phyloP scores from a whole-genome alignment of 345 rosid genomes.

The Bruguiera sexangula region DNA sequence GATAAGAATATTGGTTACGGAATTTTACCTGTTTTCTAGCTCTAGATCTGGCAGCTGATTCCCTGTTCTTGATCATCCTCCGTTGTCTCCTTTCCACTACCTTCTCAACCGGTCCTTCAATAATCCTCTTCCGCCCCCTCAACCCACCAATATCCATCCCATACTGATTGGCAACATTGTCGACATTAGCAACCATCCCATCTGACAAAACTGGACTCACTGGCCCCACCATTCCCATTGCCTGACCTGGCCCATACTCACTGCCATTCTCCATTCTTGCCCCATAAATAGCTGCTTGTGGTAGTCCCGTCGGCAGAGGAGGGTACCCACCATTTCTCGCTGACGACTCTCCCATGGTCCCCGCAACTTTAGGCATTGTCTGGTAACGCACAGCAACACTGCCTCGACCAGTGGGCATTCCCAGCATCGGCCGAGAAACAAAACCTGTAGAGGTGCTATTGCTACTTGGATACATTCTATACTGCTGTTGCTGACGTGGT shows the following conservation, averaged over 20 bases:
- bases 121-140: conserved; percentile 61
- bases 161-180: conserved; percentile 45
- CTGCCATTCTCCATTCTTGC: conserved; percentile 47
- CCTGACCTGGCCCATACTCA: conserved; percentile 30
- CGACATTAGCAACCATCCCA: conserved; percentile 46
- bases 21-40: conserved; percentile 79
- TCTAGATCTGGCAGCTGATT: conserved; percentile 92
- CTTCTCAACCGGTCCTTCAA: conserved; percentile 80
- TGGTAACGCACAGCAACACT: conserved; percentile 22
- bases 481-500: conserved; percentile 39
- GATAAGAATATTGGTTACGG: not conserved
- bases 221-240: conserved; percentile 43
- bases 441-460: conserved; percentile 32
- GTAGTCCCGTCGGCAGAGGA: conserved; percentile 21
- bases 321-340: conserved; percentile 37
- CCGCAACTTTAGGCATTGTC: conserved; percentile 23
- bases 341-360: conserved; percentile 32
- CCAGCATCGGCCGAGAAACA: conserved; percentile 26
- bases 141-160: conserved; percentile 55
- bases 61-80: conserved; percentile 92
- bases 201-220: conserved; percentile 59
- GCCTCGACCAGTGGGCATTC: conserved; percentile 5
- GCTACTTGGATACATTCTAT: conserved; percentile 38
- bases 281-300: conserved; percentile 38
- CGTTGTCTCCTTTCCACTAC: conserved; percentile 89